Conservation (phyloP, 768 basidiomycete species). For the Panaeolus papilionaceus region DNA sequence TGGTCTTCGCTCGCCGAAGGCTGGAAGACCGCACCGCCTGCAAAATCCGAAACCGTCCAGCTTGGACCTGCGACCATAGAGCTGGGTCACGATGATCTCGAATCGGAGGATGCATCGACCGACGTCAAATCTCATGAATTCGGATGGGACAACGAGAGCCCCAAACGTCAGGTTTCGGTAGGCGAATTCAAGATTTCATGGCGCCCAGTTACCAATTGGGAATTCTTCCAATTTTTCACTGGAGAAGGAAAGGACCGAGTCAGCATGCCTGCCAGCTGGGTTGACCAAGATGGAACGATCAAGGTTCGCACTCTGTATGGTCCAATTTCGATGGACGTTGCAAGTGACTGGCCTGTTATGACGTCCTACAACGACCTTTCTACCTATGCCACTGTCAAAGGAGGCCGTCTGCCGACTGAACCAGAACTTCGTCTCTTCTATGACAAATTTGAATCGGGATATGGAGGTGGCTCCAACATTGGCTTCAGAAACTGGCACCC, state of each 20-base stretch:
- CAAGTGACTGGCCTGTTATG: conserved; percentile 85
- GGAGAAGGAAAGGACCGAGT: conserved; percentile 50
- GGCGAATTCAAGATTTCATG: conserved; percentile 79
- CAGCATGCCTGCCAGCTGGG: conserved; percentile 77
- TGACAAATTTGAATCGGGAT: conserved; percentile 75
- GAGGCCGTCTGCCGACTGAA: conserved; percentile 94
- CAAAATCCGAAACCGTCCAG: conserved; percentile 50
- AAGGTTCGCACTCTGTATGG: conserved; percentile 89
- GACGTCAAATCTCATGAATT: conserved; percentile 68
- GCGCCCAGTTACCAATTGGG: conserved; percentile 87
- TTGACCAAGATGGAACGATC: conserved; percentile 54
- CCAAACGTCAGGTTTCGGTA: conserved; percentile 65
- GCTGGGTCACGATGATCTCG: conserved; percentile 86
- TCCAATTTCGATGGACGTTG: conserved; percentile 76
- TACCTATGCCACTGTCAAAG: conserved; percentile 81
- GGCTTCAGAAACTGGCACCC: conserved; percentile 97
- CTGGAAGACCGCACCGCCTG: conserved; percentile 57
- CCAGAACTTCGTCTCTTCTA: conserved; percentile 83
- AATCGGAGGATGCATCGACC: conserved; percentile 62
- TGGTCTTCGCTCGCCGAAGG: conserved; percentile 60
- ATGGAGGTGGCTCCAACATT: conserved; percentile 79
- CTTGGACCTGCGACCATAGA: conserved; percentile 64
- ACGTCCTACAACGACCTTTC: conserved; percentile 81
- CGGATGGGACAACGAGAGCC: conserved; percentile 96
- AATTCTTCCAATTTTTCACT: conserved; percentile 76